These are phyloP conservation scores for Pythium volutum DNA, from an alignment of 352 stramenopile species.

Conservation along the genomic window DNA sequence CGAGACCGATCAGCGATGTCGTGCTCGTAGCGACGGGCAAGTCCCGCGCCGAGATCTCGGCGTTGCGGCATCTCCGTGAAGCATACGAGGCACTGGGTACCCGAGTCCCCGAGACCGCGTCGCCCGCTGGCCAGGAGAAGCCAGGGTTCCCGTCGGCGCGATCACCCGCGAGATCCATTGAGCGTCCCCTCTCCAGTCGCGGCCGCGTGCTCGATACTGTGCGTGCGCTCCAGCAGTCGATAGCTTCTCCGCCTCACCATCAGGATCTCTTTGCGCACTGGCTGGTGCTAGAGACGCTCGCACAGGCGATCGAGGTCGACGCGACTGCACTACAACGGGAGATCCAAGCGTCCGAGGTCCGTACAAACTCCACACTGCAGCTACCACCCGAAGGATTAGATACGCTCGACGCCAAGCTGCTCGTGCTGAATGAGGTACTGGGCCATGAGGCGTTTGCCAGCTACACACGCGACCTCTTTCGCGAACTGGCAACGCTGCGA, in stretches of 20 bases:
- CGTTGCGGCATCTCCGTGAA: conserved; percentile 29
- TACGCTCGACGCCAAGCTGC: conserved; percentile 33
- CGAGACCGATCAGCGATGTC: not conserved
- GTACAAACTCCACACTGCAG: conserved; percentile 13
- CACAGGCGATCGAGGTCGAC: conserved; percentile 14
- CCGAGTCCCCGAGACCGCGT: not conserved
- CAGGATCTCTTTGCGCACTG: conserved; percentile 23
- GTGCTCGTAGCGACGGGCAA: conserved; percentile 9
- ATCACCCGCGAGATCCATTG: not conserved
- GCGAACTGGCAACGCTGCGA: conserved; percentile 35
- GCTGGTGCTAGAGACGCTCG: conserved; percentile 24
- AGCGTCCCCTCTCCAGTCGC: not conserved
- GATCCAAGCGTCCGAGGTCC: conserved; percentile 21
- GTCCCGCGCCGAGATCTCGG: conserved; percentile 31
- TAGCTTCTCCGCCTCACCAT: not conserved
- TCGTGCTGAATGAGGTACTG: conserved; percentile 54
- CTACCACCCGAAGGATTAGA: conserved; percentile 16
- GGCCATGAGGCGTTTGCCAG: conserved; percentile 33
- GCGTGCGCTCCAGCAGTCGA: conserved; percentile 21
- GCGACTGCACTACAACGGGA: conserved; percentile 23
- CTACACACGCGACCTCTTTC: conserved; percentile 45
- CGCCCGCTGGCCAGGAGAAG: not conserved
- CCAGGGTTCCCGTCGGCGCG: not conserved
- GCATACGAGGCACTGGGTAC: conserved; percentile 24
- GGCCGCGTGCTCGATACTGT: conserved; percentile 21